Conservation (phyloP, 1,139 yeast species). For the Geotrichum macrosporum region DNA sequence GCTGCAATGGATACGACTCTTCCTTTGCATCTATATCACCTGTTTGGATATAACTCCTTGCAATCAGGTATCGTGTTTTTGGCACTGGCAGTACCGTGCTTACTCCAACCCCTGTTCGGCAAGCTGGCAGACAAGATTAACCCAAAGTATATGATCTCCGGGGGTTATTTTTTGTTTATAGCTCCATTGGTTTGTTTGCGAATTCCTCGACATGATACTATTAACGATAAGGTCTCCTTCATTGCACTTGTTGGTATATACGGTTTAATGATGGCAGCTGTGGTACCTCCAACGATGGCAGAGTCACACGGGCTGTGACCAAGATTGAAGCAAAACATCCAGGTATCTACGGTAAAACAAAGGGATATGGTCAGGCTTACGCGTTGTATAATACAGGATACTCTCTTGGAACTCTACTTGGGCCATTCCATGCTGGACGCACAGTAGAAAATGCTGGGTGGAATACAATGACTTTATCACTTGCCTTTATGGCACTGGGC, state of each 20-base stretch:
- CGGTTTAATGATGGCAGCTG: conserved; percentile 27
- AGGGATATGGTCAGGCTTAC: conserved; percentile 38
- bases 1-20: conserved; percentile 36
- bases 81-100: conserved; percentile 35
- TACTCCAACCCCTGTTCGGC: conserved; percentile 37
- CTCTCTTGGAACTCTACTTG: conserved; percentile 36
- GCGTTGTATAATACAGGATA: conserved; percentile 37
- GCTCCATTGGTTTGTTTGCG: conserved; percentile 33
- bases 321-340: conserved; percentile 31
- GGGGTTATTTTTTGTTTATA: conserved; percentile 30
- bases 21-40: conserved; percentile 33
- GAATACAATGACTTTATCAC: conserved; percentile 28
- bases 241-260: conserved; percentile 33
- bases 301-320: conserved; percentile 33
- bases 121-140: conserved; percentile 33
- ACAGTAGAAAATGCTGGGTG: conserved; percentile 31
- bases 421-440: conserved; percentile 37
- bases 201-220: conserved; percentile 29
- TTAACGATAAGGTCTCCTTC: conserved; percentile 32
- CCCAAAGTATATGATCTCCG: conserved; percentile 30
- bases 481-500: conserved; percentile 31
- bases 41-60: conserved; percentile 35
- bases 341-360: conserved; percentile 34
- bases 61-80: conserved; percentile 35
- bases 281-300: conserved; percentile 33